phyloP scores from a whole-genome alignment of 2,329 filamentous ascomycete genomes.

The Neonectria magnoliae region DNA sequence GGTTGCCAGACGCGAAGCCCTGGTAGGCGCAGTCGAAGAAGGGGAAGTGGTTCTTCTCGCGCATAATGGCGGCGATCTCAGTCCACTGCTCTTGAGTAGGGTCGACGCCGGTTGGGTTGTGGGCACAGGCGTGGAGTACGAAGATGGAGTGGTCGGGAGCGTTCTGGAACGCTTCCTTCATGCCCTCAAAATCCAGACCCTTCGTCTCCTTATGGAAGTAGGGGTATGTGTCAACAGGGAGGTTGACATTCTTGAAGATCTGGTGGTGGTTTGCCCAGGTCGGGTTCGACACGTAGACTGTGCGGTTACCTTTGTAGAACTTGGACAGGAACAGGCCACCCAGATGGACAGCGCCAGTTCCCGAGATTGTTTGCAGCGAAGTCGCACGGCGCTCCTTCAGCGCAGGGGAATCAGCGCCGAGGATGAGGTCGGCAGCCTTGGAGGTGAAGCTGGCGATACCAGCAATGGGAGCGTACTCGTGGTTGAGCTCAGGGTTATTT shows the following conservation, averaged over 20 bases:
- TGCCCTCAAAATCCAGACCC: conserved; percentile 90
- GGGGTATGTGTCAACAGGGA: conserved; percentile 84
- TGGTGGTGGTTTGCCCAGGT: conserved; percentile 99
- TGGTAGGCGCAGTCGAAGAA: conserved; percentile 99
- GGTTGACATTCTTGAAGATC: conserved; percentile 91
- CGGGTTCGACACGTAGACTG: conserved; percentile 90
- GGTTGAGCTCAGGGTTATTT: conserved; percentile 90
- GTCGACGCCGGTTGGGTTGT: conserved; percentile 98
- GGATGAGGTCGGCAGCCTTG: conserved; percentile 90
- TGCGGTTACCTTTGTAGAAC: conserved; percentile 82
- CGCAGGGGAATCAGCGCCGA: conserved; percentile 83
- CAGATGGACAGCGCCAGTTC: conserved; percentile 93
- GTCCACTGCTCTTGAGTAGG: conserved; percentile 95
- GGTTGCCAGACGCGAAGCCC: conserved; percentile 93
- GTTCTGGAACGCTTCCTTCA: conserved; percentile 75
- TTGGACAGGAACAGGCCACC: conserved; percentile 92
- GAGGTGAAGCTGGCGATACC: conserved; percentile 86
- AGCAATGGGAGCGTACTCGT: conserved; percentile 98
- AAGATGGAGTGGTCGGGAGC: conserved; percentile 86
- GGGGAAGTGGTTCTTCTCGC: conserved; percentile 85
- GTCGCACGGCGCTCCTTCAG: conserved; percentile 83
- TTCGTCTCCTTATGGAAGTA: conserved; percentile 93
- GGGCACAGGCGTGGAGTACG: conserved; percentile 92
- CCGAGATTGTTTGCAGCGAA: conserved; percentile 94
- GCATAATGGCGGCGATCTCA: conserved; percentile 82